These are phyloP conservation scores for Yamadazyma endophytica DNA, from an alignment of 805 yeast genomes.

Conservation along the genomic window DNA sequence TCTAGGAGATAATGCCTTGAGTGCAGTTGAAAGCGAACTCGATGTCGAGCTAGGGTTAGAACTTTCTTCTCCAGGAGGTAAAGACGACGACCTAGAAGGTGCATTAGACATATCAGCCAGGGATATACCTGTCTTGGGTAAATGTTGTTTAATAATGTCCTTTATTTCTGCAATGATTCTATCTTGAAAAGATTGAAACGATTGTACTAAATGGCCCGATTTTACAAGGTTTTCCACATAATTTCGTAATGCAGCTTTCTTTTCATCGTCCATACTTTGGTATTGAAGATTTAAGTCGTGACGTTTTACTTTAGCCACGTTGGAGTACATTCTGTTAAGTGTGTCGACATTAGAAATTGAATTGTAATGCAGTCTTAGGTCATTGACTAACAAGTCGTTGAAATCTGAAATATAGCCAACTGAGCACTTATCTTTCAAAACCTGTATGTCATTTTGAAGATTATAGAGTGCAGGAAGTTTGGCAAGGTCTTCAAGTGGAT, in stretches of 20 bases:
- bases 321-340: slow-evolving; percentile 42
- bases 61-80: slow-evolving; percentile 16
- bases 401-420: slow-evolving; percentile 60
- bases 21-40: slow-evolving; percentile 28
- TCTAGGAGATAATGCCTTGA: slow-evolving; percentile 63
- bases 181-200: slow-evolving; percentile 65
- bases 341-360: slow-evolving; percentile 46
- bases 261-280: slow-evolving; percentile 31
- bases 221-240: slow-evolving; percentile 55
- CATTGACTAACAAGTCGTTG: slow-evolving; percentile 51
- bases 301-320: slow-evolving; percentile 22
- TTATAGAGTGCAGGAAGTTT: slow-evolving; percentile 47
- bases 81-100: slow-evolving; percentile 26
- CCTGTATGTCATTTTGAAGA: slow-evolving; percentile 49
- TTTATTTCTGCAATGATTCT: slow-evolving; percentile 68
- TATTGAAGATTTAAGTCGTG: slow-evolving; percentile 21
- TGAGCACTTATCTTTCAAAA: slow-evolving; percentile 63
- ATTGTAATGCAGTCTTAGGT: slow-evolving; percentile 56
- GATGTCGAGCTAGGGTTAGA: slow-evolving; percentile 4
- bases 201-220: slow-evolving; percentile 57
- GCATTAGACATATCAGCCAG: slow-evolving; percentile 21
- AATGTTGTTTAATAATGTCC: slow-evolving; percentile 56
- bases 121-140: slow-evolving; percentile 43
- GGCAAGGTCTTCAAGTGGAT: slow-evolving; percentile 38
- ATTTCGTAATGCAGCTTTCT: slow-evolving; percentile 41